Evolutionary conservation across 2,329 filamentous ascomycete genomes (phyloP).

Genomic region (Calonectria pauciramosa): DNA sequence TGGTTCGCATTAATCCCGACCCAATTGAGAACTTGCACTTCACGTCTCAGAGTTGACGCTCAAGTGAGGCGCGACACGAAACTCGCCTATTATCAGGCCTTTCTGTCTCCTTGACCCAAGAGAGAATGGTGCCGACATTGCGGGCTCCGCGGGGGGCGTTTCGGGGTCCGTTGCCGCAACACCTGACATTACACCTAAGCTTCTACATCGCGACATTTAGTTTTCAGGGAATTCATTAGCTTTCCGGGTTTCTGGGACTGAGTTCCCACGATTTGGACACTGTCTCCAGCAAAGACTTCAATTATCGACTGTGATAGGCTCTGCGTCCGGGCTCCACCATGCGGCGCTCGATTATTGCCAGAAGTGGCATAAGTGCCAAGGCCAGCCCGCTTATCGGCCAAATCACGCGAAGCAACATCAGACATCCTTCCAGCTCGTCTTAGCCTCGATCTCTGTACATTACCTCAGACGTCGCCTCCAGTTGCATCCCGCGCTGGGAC

Average conservation of each 20-base stretch:
- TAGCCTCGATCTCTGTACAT: neutral
- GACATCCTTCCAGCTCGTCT: neutral
- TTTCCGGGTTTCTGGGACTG: neutral
- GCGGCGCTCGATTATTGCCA: neutral
- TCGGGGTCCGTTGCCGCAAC: neutral
- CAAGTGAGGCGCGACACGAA: neutral
- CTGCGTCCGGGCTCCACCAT: neutral
- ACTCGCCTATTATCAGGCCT: neutral
- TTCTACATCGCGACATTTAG: neutral
- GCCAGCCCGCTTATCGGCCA: neutral
- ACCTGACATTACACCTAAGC: neutral
- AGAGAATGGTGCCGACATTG: neutral
- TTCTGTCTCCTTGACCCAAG: neutral
- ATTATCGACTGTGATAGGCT: neutral
- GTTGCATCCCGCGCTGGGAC: neutral
- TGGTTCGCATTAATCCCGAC: neutral
- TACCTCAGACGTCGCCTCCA: neutral
- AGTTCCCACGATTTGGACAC: neutral
- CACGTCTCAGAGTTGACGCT: neutral
- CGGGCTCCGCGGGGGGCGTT: neutral
- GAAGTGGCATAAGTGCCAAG: slow-evolving; percentile 7
- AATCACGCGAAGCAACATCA: slow-evolving; percentile 8
- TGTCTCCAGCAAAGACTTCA: neutral
- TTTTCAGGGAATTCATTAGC: neutral
- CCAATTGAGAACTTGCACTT: neutral